Base-by-base conservation (phyloP, 2,329 filamentous ascomycete species). In the Exophiala lecanii-corni region DNA sequence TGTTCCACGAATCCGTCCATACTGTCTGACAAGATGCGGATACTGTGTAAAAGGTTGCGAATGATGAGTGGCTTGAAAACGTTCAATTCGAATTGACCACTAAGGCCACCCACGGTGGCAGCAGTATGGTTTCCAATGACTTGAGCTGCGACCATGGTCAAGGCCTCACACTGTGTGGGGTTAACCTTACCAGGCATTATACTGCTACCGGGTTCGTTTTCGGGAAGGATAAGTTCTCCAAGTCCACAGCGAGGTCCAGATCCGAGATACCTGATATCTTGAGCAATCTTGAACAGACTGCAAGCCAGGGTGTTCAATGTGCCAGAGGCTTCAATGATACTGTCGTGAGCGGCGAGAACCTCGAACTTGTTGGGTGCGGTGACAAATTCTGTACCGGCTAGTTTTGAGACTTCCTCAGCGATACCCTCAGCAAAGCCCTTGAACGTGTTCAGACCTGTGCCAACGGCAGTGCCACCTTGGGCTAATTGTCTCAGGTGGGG, bases 141-240 rank as follows among this genome's bases (percentile, higher is more conserved):
- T 70, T 98, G 92, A 15, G 87, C 81, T 73, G 91, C 96, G 49
- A 97, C 76, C 92, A 98, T 98, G 58, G 92, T 97, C 66, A 98
- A 73, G 50, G 89, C 86, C 75, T 98, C 92, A 71, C 89, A 95
- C 72, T 98, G 92, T 21, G 92, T 98, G 21, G 92, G 92, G 75
- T 98, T 98, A 65, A 98, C 92, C 76, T 98, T 98, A 62, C 92
- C 92, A 33, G 92, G 92, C 92, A 98, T 98, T 75, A 98, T 97
- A 58, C 86, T 94, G 62, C 85, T 92, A 53, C 91, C 91, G 23
- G 92, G 92, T 75, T 98, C 92, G 72, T 98, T 98, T 74, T 98
- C 92, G 18, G 92, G 92, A 39, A 98, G 81, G 61, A 79, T 79
- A 52, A 98, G 79, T 74, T 98, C 92, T 55, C 89, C 91, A 16